phyloP scores from a whole-genome alignment of 148 eudicot species.

The Rhododendron vialii region DNA sequence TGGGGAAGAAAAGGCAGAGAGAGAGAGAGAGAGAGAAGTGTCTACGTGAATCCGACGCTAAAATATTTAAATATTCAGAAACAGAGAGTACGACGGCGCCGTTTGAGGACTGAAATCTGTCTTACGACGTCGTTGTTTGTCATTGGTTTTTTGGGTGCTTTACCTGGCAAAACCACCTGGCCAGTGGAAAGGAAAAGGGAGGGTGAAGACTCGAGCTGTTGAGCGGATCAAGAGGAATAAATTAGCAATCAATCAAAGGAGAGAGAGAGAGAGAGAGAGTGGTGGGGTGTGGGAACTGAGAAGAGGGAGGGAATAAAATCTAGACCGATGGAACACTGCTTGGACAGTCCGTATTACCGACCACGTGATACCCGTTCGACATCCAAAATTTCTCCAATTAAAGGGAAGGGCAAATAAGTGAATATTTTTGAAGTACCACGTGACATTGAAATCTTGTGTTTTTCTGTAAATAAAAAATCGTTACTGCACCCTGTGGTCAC shows the following conservation, averaged over 20 bases:
- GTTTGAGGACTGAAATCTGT: neutral
- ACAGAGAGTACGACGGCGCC: neutral
- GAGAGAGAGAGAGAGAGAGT: too few species aligned
- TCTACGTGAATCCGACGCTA: neutral
- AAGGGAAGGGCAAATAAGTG: too few species aligned
- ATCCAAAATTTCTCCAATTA: too few species aligned
- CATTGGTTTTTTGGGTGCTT: neutral
- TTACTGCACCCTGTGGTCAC: too few species aligned
- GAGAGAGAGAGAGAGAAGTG: neutral
- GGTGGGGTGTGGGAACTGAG: too few species aligned
- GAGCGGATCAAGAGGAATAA: neutral
- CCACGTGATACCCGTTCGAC: too few species aligned
- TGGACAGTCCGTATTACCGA: too few species aligned
- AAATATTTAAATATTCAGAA: neutral
- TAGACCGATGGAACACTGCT: too few species aligned
- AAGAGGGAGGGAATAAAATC: too few species aligned
- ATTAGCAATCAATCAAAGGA: neutral
- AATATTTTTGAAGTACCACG: too few species aligned
- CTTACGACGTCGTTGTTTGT: neutral
- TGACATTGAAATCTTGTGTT: neutral
- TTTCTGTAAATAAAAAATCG: neutral
- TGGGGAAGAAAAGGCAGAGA: neutral
- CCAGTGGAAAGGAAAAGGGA: neutral
- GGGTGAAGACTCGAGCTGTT: neutral
- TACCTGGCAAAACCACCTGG: neutral